A percentile compares a stretch with the other conserved stretches of the same genome.
phyloP scores from a whole-genome alignment of 306 rosid genomes.

The Leucaena leucocephala region DNA sequence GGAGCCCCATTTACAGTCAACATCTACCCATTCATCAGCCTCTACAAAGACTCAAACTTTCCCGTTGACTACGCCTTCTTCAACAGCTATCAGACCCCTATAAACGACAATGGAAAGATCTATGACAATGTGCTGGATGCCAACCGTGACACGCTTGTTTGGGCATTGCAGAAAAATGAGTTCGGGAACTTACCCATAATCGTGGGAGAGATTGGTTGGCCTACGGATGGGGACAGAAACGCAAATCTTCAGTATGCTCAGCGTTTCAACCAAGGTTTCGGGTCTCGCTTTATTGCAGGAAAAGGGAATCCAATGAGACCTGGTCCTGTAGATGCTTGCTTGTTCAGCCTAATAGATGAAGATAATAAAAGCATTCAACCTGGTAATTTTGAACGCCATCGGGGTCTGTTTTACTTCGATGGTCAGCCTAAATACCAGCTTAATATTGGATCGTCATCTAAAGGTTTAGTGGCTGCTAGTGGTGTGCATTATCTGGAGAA shows the following conservation, averaged over 20 bases:
- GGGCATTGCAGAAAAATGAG: conserved; percentile 81
- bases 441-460: conserved; percentile 54
- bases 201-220: conserved; percentile 94
- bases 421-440: conserved; percentile 81
- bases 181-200: conserved; percentile 77
- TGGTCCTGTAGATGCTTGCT: conserved; percentile 74
- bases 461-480: conserved; percentile 61
- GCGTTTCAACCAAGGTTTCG: conserved; percentile 82
- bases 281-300: conserved; percentile 57
- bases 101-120: conserved; percentile 66
- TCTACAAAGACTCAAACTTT: conserved; percentile 59
- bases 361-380: conserved; percentile 84
- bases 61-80: conserved; percentile 85
- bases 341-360: conserved; percentile 86
- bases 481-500: conserved; percentile 53
- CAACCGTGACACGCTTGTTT: conserved; percentile 79
- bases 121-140: conserved; percentile 84
- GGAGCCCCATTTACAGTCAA: conserved; percentile 82
- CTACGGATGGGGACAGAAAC: conserved; percentile 82
- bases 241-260: conserved; percentile 71
- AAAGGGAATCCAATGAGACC: conserved; percentile 89
- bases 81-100: conserved; percentile 60
- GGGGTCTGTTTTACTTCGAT: conserved; percentile 84
- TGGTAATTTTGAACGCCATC: conserved; percentile 87
- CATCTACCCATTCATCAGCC: conserved; percentile 94